A percentile compares a stretch with the other conserved stretches of the same genome.
Evolutionary conservation across 352 stramenopile genomes (phyloP).

Genomic region (Globisporangium nodosum): DNA sequence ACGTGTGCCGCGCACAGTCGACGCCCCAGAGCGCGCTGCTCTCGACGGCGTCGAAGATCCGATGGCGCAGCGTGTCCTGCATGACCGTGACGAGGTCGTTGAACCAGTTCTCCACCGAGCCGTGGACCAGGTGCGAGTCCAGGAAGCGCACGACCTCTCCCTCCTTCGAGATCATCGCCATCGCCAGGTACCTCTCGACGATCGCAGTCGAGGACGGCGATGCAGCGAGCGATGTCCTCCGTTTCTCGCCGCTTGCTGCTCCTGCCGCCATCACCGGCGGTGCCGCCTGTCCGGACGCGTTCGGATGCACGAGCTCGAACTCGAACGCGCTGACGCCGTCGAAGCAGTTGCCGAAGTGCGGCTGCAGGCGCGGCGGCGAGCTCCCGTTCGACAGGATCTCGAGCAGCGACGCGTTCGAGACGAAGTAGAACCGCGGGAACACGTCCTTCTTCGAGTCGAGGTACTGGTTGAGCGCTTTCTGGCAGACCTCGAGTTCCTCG

Average conservation of each 20-base stretch:
- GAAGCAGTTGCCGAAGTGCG: constrained; percentile 89
- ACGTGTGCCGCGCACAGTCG: constrained; percentile 72
- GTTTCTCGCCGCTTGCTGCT: background rate
- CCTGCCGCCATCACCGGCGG: background rate
- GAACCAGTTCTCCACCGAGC: constrained; percentile 91
- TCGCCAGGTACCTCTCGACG: constrained; percentile 62
- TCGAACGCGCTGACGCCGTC: constrained; percentile 85
- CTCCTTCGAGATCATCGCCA: constrained; percentile 95
- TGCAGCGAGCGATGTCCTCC: background rate
- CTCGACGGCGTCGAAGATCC: constrained; percentile 90
- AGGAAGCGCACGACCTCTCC: constrained; percentile 86
- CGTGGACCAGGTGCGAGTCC: constrained; percentile 76
- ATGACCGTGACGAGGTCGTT: constrained; percentile 94
- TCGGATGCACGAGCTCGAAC: constrained; percentile 39
- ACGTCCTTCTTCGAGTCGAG: constrained; percentile 96
- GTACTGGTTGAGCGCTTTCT: constrained; percentile 95
- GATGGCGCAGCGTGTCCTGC: constrained; percentile 81
- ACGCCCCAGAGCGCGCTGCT: constrained; percentile 90
- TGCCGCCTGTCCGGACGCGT: background rate
- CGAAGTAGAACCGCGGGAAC: constrained; percentile 96
- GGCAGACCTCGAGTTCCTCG: constrained; percentile 91
- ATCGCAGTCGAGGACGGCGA: constrained; percentile 14
- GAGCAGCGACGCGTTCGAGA: constrained; percentile 92
- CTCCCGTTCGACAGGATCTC: constrained; percentile 95
- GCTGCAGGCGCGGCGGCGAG: constrained; percentile 74